Base-by-base conservation (phyloP, 345 rosid genomes). In the Erucastrum elatum region DNA sequence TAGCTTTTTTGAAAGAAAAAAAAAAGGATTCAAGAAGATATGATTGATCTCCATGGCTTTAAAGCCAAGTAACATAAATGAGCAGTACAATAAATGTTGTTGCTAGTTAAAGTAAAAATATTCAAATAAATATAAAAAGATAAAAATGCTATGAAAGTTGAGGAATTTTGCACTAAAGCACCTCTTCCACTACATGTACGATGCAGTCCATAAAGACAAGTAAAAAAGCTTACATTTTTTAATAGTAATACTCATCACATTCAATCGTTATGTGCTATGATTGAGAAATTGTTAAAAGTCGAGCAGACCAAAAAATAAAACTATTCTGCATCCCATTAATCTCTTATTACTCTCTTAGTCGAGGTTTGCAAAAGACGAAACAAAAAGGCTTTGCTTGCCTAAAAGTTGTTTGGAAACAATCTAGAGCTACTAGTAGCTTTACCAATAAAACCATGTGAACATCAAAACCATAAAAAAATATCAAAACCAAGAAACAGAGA, bases 141-240 rank as follows among this genome's bases (percentile, higher is more conserved):
- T 34, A 51, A 35, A 62, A 53, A 62, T 68, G 79, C 44, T 75
- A 70, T 72, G 5, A 80, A 70, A 80, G 83, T 11, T 68, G 76
- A 33, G 76, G 83, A 75, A 75, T 75, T 76, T 70, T 49, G 64
- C 83, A 80, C 70, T 64, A 80, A 80, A 80, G 83, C 80, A 70
- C 76, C 72, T 21, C 4, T n/a, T 70, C 83, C 82, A 74, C 78
- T 79, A 79, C 71, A 62, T 62, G 75, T 68, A 79, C 75, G 70
- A 49, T 67, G 4, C 53, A 67, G 56, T 68, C 77, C 73, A 78
- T 79, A 59, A 59, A 68, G 13, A 35, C 34, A 68, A 15, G 27
- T 66, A 21, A 21, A 21, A 74, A 73, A 67, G 75, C 56, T 71
- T 35, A 35, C 41, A 35, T 35, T 35, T 35, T 21, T 21, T 35